phyloP scores from a whole-genome alignment of 495 filamentous ascomycete species.

The Wilcoxina mikolae region DNA sequence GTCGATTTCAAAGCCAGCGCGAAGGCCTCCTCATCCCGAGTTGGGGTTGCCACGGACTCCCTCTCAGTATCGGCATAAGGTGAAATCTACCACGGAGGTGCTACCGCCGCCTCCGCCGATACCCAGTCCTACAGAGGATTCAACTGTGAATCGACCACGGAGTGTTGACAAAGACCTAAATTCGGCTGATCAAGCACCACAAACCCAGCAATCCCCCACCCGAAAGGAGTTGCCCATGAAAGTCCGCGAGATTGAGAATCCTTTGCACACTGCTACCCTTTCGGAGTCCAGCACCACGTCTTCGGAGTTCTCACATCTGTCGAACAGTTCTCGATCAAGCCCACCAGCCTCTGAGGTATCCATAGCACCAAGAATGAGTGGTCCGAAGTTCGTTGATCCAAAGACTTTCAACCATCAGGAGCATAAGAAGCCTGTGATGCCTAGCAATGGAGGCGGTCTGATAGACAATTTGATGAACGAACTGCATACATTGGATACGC shows the following conservation, averaged over 20 bases:
- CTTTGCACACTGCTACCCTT: slow-evolving; percentile 13
- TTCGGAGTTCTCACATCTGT: slow-evolving; percentile 23
- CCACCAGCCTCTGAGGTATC: slow-evolving; percentile 28
- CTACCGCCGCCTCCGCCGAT: not conserved
- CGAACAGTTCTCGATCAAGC: slow-evolving; percentile 20
- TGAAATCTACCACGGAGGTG: not conserved
- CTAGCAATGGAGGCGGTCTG: slow-evolving; percentile 12
- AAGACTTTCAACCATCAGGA: not conserved
- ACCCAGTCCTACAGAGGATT: too few species aligned
- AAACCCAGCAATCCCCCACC: too few species aligned
- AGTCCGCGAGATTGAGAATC: not conserved
- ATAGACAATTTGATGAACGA: slow-evolving; percentile 41
- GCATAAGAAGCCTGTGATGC: slow-evolving; percentile 5
- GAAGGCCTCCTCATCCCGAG: slow-evolving; percentile 21
- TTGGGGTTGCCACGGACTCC: slow-evolving; percentile 23
- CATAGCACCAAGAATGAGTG: slow-evolving; percentile 30
- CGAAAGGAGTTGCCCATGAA: too few species aligned
- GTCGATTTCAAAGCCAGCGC: too few species aligned
- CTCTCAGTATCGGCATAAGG: slow-evolving; percentile 11
- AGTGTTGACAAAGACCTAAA: too few species aligned
- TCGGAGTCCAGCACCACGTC: slow-evolving; percentile 24
- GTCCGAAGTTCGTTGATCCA: slow-evolving; percentile 30
- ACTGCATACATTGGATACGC: slow-evolving; percentile 36
- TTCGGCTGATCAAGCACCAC: too few species aligned
- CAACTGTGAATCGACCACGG: too few species aligned